phyloP scores from a whole-genome alignment of 805 yeast species.

The Ogataea chonburiensis region DNA sequence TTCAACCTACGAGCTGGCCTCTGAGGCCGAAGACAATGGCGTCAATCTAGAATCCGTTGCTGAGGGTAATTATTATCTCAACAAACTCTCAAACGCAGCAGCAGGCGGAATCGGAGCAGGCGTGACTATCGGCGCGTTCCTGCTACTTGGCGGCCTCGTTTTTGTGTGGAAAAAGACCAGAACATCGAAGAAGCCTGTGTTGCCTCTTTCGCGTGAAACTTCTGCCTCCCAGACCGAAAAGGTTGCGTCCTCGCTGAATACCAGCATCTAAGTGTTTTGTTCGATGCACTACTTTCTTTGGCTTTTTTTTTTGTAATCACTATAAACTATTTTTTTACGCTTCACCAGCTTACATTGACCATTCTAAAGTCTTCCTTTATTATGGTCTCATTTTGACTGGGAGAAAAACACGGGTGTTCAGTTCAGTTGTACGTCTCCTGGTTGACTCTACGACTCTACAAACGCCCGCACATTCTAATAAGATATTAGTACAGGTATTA shows the following conservation, averaged over 20 bases:
- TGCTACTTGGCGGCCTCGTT: slow-evolving; percentile 33
- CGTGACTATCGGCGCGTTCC: slow-evolving; percentile 45
- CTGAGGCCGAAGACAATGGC: slow-evolving; percentile 31
- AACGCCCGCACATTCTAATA: slow-evolving; percentile 23
- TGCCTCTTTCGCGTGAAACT: slow-evolving; percentile 9
- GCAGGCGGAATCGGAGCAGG: slow-evolving; percentile 57
- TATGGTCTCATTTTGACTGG: slow-evolving; percentile 29
- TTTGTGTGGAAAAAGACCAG: slow-evolving; percentile 24
- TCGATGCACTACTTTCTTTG: slow-evolving; percentile 7
- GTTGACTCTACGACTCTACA: slow-evolving; percentile 25
- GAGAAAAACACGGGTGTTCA: slow-evolving; percentile 20
- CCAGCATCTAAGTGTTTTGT: too few species aligned
- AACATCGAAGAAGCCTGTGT: slow-evolving; percentile 1
- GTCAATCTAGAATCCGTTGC: slow-evolving; percentile 30
- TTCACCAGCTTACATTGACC: slow-evolving; percentile 30
- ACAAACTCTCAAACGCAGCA: slow-evolving; percentile 37
- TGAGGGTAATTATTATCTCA: slow-evolving; percentile 28
- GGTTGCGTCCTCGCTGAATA: slow-evolving; percentile 1
- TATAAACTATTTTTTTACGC: slow-evolving; percentile 15
- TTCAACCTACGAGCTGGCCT: slow-evolving; percentile 33
- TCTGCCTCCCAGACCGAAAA: slow-evolving; percentile 1
- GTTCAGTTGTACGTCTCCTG: slow-evolving; percentile 23
- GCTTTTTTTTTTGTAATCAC: too few species aligned
- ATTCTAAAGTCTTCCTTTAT: slow-evolving; percentile 13
- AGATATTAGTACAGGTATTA: slow-evolving; percentile 5